Conservation (phyloP, 139 green algal genomes). For the Micromonas pusilla region DNA sequence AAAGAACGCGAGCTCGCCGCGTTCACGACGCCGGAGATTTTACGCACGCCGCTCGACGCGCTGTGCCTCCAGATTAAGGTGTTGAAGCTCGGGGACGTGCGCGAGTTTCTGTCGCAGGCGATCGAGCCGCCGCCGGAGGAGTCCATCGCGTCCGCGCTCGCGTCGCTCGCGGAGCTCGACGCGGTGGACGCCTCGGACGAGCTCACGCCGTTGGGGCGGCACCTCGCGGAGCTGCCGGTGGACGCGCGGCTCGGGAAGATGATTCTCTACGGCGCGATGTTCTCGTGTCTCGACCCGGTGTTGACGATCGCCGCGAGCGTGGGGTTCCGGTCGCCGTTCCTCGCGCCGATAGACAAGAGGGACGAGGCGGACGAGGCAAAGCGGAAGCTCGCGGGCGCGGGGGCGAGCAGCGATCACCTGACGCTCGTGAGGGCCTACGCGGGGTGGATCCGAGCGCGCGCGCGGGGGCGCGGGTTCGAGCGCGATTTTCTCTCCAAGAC, state of each 20-base stretch:
- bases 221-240: slow-evolving; percentile 37
- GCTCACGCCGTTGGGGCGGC: slow-evolving; percentile 37
- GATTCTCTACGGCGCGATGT: slow-evolving; percentile 40
- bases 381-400: slow-evolving; percentile 91
- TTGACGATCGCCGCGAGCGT: slow-evolving; percentile 92
- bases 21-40: slow-evolving; percentile 76
- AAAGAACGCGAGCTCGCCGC: neutral
- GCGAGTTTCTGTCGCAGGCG: slow-evolving; percentile 21
- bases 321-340: slow-evolving; percentile 46
- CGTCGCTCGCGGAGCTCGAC: slow-evolving; percentile 27
- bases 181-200: slow-evolving; percentile 38
- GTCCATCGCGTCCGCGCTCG: slow-evolving; percentile 31
- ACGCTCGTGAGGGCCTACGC: slow-evolving; percentile 95
- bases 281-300: slow-evolving; percentile 40
- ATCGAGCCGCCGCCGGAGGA: slow-evolving; percentile 26
- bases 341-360: slow-evolving; percentile 52
- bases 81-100: slow-evolving; percentile 6
- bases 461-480: slow-evolving; percentile 77
- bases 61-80: slow-evolving; percentile 41
- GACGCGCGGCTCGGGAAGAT: slow-evolving; percentile 44
- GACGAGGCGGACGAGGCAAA: slow-evolving; percentile 82
- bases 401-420: slow-evolving; percentile 93
- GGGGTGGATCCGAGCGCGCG: slow-evolving; percentile 92
- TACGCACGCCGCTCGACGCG: slow-evolving; percentile 59
- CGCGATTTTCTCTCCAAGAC: slow-evolving; percentile 31